Conservation (phyloP, 1,284 basidiomycete species). For the Apiotrichum brassicae region DNA sequence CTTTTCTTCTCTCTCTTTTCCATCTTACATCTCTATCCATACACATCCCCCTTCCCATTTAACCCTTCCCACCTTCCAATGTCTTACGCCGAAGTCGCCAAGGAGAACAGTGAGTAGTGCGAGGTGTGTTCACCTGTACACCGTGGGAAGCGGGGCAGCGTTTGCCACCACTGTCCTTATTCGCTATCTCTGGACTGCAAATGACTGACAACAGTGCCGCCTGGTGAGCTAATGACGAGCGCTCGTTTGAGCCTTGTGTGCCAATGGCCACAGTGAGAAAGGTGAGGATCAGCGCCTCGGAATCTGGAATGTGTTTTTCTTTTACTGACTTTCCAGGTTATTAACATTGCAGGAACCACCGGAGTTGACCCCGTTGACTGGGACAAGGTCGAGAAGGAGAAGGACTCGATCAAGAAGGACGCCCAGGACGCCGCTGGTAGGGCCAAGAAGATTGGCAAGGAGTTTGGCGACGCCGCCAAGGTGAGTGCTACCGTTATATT, state of each 20-base stretch:
- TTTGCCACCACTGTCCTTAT: background rate
- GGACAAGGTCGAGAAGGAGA: conserved; percentile 22
- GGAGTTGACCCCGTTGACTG: conserved; percentile 26
- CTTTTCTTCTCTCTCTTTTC: conserved; percentile 1
- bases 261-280: too few species aligned
- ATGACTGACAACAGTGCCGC: background rate
- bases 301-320: background rate
- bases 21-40: background rate
- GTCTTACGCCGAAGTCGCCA: conserved; percentile 16
- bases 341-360: background rate
- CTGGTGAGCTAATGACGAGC: background rate
- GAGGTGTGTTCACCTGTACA: too few species aligned
- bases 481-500: background rate
- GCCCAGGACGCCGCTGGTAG: conserved; percentile 12
- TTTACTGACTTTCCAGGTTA: conserved; percentile 8
- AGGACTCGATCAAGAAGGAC: conserved; percentile 14
- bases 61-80: conserved; percentile 9
- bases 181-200: too few species aligned
- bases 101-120: conserved; percentile 16
- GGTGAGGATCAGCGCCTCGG: too few species aligned
- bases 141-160: too few species aligned
- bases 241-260: too few species aligned
- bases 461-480: conserved; percentile 53
- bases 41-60: background rate
- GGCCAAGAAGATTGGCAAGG: conserved; percentile 42